Evolutionary conservation across 2,329 filamentous ascomycete species (phyloP), one percentile per base, ranked within the genome.

Genomic region (Aspergillus sp.): DNA sequence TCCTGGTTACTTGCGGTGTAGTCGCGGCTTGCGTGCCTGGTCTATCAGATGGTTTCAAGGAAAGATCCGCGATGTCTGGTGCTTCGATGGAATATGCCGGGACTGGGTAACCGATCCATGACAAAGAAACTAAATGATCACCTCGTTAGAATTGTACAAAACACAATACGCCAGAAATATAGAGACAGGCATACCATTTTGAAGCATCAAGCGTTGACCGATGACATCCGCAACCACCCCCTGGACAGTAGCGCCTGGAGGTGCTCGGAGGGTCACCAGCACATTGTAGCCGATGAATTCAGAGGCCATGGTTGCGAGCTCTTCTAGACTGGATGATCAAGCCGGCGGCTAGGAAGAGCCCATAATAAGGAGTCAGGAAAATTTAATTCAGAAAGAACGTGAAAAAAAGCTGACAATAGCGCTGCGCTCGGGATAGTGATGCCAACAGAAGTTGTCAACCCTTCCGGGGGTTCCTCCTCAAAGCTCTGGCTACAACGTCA

Each of bases 281-380:
- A 95, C 90, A 59, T 88, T 86, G 73, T 90, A 83, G 61, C 90
- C 90, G 68, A 91, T 86, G 72, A 93, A 91, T 69, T 86, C 81
- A 59, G 82, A 80, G 49, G 87, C 86, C 87, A 90, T 90, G 65
- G 58, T 76, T 21, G n/a, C 19, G 24, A 41, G n/a, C 8, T 44
- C 17, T 44, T 43, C 33, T 48, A 27, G 19, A 46, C 35, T 51
- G 6, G 5, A 17, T n/a, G 5, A 41, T 33, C 17, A 47, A 33
- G 24, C 17, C 48, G 61, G 44, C 31, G 35, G 37, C 46, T 40
- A 43, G 23, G 40, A 40, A 45, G 35, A 21, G 27, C 55, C 19
- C 59, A 64, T 59, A 43, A 49, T 58, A 55, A 35, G 31, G 35
- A 43, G 39, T 41, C 19, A 31, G 31, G 14, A 27, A 39, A 37